A percentile compares a stretch with the other conserved stretches of the same genome.
phyloP scores from a whole-genome alignment of 2,329 filamentous ascomycete genomes.

The Diaporthe sp. region DNA sequence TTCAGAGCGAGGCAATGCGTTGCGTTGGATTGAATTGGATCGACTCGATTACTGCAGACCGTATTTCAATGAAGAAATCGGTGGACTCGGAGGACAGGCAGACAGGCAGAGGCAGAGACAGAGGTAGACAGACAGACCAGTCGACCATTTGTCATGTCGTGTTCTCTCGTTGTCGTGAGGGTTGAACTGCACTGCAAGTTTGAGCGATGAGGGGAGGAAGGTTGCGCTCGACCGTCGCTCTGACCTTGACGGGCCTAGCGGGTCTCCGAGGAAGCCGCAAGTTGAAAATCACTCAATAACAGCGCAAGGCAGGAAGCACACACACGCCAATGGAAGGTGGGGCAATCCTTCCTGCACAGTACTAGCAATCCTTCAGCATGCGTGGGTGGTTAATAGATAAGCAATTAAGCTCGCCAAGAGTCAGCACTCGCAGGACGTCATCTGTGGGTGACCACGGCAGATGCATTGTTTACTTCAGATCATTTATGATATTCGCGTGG shows the following conservation, averaged over 20 bases:
- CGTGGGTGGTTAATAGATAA: neutral
- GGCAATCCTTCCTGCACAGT: neutral
- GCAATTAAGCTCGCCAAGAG: slow-evolving; percentile 17
- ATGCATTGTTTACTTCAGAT: neutral
- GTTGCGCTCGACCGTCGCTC: slow-evolving; percentile 9
- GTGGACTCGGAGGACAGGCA: neutral
- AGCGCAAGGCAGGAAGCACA: neutral
- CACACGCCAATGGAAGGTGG: neutral
- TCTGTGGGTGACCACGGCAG: neutral
- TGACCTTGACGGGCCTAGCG: too few relatives aligned
- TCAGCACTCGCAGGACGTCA: slow-evolving; percentile 13
- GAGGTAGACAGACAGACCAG: neutral
- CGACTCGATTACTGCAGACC: slow-evolving; percentile 19
- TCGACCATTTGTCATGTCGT: neutral
- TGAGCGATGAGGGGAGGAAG: neutral
- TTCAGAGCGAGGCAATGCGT: neutral
- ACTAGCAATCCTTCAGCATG: too few relatives aligned
- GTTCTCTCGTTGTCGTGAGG: neutral
- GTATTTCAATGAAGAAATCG: slow-evolving; percentile 37
- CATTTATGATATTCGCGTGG: neutral
- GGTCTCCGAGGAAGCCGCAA: slow-evolving; percentile 10
- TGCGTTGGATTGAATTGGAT: neutral
- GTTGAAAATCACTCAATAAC: slow-evolving; percentile 28
- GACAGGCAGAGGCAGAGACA: neutral
- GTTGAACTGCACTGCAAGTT: neutral